Base-by-base conservation (phyloP, 2,329 filamentous ascomycete genomes). In the Chaetomium olivaceum region DNA sequence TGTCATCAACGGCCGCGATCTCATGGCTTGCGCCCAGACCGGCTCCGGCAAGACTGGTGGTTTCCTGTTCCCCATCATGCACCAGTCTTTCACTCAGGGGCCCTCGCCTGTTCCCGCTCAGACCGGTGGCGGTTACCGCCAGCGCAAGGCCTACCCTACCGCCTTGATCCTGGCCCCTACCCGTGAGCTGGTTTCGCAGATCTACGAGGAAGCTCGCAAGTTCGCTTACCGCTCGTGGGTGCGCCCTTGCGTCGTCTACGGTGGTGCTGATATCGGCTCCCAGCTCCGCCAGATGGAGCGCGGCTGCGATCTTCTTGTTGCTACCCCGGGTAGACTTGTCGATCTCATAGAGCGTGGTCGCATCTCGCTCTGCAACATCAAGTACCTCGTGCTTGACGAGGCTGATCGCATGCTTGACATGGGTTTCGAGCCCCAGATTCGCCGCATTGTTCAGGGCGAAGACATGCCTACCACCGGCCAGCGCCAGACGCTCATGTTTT, bases 351-450 rank as follows among this genome's bases (percentile, higher is more conserved):
- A 98, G 86, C 92, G 95, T 85, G 95, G 95, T 76, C 92, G 94
- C 77, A 98, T 99, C 79, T 98, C 95, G 54, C 89, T 99, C 63
- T 88, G 89, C 80, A 97, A 97, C 86, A 99, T 99, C 87, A 98
- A 97, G 85, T 99, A 99, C 79, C 87, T 99, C 69, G 92, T 99
- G 74, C 91, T 99, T 63, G 95, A 99, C 74, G 95, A 99, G 87
- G 95, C 95, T 80, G 95, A 99, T 84, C 95, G 95, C 79, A 99
- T 99, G 95, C 86, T 99, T 86, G 95, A 99, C 87, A 99, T 99
- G 95, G 95, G 95, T 95, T 99, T 99, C 86, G 95, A 99, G 85
- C 95, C 95, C 75, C 95, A 99, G 83, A 99, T 99, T 77, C 93
- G 95, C 76, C 91, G 94, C 75, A 98, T 99, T 75, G 95, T 99